A percentile compares a stretch with the other conserved stretches of the same genome.
Evolutionary conservation across 768 basidiomycete species (phyloP).

Genomic region (Zangia roseola): DNA sequence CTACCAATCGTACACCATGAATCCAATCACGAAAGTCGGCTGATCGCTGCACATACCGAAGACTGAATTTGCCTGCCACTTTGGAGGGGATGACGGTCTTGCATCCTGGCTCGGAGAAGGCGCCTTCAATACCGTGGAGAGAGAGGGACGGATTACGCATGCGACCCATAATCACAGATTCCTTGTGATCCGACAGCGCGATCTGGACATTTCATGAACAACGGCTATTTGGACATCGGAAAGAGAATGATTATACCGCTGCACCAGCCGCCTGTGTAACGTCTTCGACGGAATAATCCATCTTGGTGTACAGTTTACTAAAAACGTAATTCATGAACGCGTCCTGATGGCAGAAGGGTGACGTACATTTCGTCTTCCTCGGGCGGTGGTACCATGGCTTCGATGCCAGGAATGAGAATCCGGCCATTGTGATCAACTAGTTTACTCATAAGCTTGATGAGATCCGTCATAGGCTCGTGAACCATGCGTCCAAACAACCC

Average conservation of each 20-base stretch:
- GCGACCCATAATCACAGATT: constrained; percentile 81
- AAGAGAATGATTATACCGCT: constrained; percentile 19
- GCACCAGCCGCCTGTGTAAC: constrained; percentile 77
- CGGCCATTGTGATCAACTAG: constrained; percentile 78
- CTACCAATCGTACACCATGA: constrained; percentile 29
- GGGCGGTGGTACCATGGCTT: constrained; percentile 76
- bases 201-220: constrained; percentile 34
- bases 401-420: constrained; percentile 87
- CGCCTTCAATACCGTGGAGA: constrained; percentile 94
- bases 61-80: constrained; percentile 89
- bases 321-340: background rate
- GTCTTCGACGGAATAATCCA: constrained; percentile 73
- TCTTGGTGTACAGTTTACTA: constrained; percentile 67
- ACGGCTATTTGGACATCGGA: background rate
- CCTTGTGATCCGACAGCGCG: constrained; percentile 75
- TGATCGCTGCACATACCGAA: constrained; percentile 53
- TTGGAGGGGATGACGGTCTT: constrained; percentile 96
- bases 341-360: constrained; percentile 1
- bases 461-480: constrained; percentile 93
- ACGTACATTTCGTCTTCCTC: constrained; percentile 69
- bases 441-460: constrained; percentile 78
- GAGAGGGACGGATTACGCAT: constrained; percentile 91
- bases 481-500: constrained; percentile 82
- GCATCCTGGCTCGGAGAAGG: constrained; percentile 77
- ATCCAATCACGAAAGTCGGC: background rate